Conservation (phyloP, 768 basidiomycete genomes). For the Termitomyces sp. region DNA sequence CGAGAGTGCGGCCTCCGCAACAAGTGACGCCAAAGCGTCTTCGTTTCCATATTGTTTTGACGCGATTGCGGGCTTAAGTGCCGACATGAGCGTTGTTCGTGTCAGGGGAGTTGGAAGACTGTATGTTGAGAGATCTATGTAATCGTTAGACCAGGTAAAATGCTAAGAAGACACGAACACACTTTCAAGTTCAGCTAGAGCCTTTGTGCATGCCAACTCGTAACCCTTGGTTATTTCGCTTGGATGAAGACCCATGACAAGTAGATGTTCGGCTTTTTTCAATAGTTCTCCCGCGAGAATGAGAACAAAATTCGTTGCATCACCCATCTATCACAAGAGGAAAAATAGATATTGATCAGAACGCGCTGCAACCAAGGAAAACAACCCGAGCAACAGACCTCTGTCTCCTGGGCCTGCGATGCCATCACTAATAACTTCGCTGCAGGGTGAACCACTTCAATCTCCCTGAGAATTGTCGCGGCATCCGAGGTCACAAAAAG, state of each 20-base stretch:
- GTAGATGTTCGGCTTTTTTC: constrained; percentile 86
- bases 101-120: constrained; percentile 70
- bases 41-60: constrained; percentile 97
- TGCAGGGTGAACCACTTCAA: constrained; percentile 98
- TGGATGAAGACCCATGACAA: constrained; percentile 96
- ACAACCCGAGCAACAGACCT: constrained; percentile 46
- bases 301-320: constrained; percentile 92
- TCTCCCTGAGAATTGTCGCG: constrained; percentile 95
- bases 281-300: constrained; percentile 94
- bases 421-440: constrained; percentile 99
- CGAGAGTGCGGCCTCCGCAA: constrained; percentile 87
- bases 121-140: constrained; percentile 60
- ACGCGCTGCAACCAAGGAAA: not conserved
- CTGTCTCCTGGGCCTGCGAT: constrained; percentile 91
- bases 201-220: constrained; percentile 83
- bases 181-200: constrained; percentile 88
- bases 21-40: constrained; percentile 72
- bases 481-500: constrained; percentile 99
- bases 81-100: constrained; percentile 58
- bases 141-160: constrained; percentile 9
- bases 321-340: constrained; percentile 79
- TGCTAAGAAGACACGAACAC: constrained; percentile 25
- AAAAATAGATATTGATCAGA: not conserved
- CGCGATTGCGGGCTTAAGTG: constrained; percentile 88
- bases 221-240: constrained; percentile 95